Evolutionary conservation across 1,284 basidiomycete genomes (phyloP), one percentile per base, ranked within the genome.

Genomic region (Papiliotrema flavescens): DNA sequence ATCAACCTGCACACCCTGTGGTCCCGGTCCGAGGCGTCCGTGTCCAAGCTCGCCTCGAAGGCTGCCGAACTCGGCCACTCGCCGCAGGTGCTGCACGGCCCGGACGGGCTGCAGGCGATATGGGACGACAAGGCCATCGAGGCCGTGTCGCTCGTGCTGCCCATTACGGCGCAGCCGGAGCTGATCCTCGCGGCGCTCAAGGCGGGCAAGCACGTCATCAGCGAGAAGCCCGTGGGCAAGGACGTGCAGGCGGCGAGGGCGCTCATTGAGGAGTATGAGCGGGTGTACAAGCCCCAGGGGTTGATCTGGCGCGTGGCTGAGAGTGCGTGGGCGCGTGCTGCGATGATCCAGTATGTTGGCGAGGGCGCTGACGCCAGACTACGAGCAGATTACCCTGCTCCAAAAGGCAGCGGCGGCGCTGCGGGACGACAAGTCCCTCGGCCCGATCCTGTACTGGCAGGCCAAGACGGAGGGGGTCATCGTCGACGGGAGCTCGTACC

Each of bases 301-400:
- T 71, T 91, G 34, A 75, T 88, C 36, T 93, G 90, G 90, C 80
- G 86, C 50, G 82, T 91, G n/a, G 89, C 89, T 17, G 89, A 92
- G 79, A 89, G 74, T 76, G 49, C 62, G 74, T 49, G 79, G 89
- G 74, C 76, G 49, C 62, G 74, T 49, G 11, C 13, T 15, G 28
- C 1, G 13, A 8, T 20, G 50, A 44, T 13, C 9, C n/a, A 46
- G 19, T 22, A 15, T 8, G 13, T 23, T 22, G 26, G 34, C n/a
- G n/a, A n/a, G n/a, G n/a, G n/a, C 35, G 45, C 51, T 47, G 26
- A 50, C 32, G 20, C 22, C 56, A 77, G 75, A 91, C 75, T 88
- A 77, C 60, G 87, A 89, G 65, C 83, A 83, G 22, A 89, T 90
- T 69, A 82, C 86, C 7, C 82, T 43, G 76, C 80, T 78, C 74